Percentiles rank a stretch among this genome's conserved stretches.
These are phyloP conservation scores for Phialophora verrucosa DNA, from an alignment of 2,329 filamentous ascomycete genomes.

Conservation along the genomic window DNA sequence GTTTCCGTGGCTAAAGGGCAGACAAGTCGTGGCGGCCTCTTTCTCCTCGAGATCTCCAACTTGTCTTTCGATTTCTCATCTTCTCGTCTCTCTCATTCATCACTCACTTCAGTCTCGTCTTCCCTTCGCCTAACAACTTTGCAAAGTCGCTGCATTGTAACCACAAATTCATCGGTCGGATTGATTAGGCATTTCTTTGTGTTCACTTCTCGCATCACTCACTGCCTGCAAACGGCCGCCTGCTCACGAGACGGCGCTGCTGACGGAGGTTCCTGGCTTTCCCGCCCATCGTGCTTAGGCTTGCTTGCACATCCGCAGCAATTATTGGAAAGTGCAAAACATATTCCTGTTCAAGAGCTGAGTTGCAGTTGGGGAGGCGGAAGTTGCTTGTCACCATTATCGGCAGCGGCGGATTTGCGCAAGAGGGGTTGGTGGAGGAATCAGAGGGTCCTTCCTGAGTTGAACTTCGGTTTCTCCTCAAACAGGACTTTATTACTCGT, in stretches of 20 bases:
- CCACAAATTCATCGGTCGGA: not conserved
- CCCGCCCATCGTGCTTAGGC: constrained; percentile 16
- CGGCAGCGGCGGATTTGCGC: constrained; percentile 24
- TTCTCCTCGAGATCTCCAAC: constrained; percentile 4
- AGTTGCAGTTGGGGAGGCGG: constrained; percentile 18
- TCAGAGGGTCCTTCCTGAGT: constrained; percentile 21
- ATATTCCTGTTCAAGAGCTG: constrained; percentile 20
- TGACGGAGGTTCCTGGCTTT: constrained; percentile 1
- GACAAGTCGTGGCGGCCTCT: not conserved
- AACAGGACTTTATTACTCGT: constrained; percentile 29
- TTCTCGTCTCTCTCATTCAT: not conserved
- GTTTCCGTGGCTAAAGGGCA: not conserved
- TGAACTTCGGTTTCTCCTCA: constrained; percentile 18
- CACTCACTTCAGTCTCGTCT: constrained; percentile 5
- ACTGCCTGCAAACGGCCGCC: constrained; percentile 24
- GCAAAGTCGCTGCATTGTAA: not conserved
- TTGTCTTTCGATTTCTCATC: constrained; percentile 4
- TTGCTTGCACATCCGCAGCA: constrained; percentile 1
- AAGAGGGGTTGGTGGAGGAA: constrained; percentile 28
- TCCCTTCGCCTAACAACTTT: not conserved
- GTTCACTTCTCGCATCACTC: constrained; percentile 3
- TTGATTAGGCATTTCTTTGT: constrained; percentile 17
- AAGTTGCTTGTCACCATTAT: constrained; percentile 15
- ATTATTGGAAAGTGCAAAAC: constrained; percentile 10
- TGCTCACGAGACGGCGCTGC: constrained; percentile 6